Percentiles rank a stretch among this genome's conserved stretches.
Evolutionary conservation across 1,284 basidiomycete genomes (phyloP).

Genomic region (Porodaedalea pini): DNA sequence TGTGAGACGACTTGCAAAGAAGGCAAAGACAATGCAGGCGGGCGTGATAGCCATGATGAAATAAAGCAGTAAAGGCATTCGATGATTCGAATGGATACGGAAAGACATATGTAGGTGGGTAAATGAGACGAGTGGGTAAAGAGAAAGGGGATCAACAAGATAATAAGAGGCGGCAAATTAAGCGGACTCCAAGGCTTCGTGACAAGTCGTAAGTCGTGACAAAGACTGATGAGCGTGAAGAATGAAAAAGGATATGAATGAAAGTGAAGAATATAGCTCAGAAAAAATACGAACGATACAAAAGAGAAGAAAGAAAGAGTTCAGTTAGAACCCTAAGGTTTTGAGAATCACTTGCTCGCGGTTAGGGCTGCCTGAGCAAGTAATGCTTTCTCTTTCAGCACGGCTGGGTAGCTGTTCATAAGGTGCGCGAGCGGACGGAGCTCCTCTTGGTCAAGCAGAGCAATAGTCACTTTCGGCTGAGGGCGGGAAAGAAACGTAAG

Average conservation of each 20-base stretch:
- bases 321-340: not conserved
- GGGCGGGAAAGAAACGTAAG: slow-evolving; percentile 12
- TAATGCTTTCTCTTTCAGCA: slow-evolving; percentile 73
- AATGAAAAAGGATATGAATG: not conserved
- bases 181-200: not conserved
- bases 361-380: slow-evolving; percentile 35
- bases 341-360: slow-evolving; percentile 22
- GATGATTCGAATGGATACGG: no score
- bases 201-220: not conserved
- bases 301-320: not conserved
- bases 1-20: no score
- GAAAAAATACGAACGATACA: not conserved
- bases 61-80: no score
- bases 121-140: not conserved
- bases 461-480: slow-evolving; percentile 79
- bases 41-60: no score
- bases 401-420: slow-evolving; percentile 80
- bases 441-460: slow-evolving; percentile 80
- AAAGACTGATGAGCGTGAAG: not conserved
- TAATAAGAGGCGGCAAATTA: not conserved
- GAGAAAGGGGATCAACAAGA: not conserved
- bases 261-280: not conserved
- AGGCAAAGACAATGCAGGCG: no score
- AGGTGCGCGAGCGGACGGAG: slow-evolving; percentile 78
- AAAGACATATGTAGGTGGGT: not conserved